Base-by-base conservation (phyloP, 805 yeast genomes). In the Candida maris region DNA sequence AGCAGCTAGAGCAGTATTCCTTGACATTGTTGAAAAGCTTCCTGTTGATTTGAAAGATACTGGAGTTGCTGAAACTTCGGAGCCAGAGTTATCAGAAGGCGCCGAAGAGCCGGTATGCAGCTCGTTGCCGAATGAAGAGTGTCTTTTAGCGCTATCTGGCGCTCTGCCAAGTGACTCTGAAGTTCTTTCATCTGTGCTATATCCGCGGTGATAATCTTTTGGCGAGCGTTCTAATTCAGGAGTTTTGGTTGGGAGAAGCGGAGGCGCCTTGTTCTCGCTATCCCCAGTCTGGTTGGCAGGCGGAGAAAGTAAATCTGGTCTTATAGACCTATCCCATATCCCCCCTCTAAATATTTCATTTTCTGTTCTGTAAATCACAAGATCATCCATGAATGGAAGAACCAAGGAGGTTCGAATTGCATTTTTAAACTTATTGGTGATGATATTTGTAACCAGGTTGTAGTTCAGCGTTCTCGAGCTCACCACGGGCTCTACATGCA, bases 301-400 rank as follows among this genome's bases (percentile, higher is more conserved):
- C 21, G 9, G 7, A 8, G 27, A 23, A 32, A 18, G 10, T 20
- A 20, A 15, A 6, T 25, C 30, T 7, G 53, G 48, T 30, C 66
- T 52, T 1, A 30, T 51, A 0, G 59, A 38, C 16, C 68, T 67
- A 45, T 82, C 88, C 97, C 97, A 91, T 17, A 91, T 77, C 13
- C 98, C 98, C 34, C 96, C 98, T 45, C 96, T 73, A 57, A 79
- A 93, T 10, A 86, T 60, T 45, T 86, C 95, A 26, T 62, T 70
- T 2, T 62, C 59, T 0, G 96, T 79, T 37, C 75, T 67, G 52
- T 70, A 83, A 53, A 85, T 83, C 0, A 79, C 75, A 27, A 87
- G 59, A 56, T 91, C 97, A 58, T 91, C 97, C 88, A 87, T 83
- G 51, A 70, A 79, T 2, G 98, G 98, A 21, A 75, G 59, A 1